Conservation (phyloP, 83 land plant species). For the Larix sibirica region DNA sequence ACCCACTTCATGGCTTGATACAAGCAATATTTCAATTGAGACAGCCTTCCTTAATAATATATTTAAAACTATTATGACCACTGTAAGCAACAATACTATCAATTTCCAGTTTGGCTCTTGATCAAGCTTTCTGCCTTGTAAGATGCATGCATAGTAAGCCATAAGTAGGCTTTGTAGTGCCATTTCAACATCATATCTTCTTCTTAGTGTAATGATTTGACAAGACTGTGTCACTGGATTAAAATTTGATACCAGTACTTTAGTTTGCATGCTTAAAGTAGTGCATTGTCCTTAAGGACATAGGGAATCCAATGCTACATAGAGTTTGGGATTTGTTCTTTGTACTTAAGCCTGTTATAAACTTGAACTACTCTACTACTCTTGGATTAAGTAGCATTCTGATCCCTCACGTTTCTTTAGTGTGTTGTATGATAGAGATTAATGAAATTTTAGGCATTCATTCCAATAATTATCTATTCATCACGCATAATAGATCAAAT, state of each 20-base stretch:
- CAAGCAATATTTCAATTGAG: too few species aligned
- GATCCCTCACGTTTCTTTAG: neutral
- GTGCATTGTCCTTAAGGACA: neutral
- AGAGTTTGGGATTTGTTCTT: neutral
- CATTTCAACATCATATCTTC: too few species aligned
- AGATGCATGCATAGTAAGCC: too few species aligned
- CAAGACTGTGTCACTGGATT: neutral
- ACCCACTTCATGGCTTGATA: too few species aligned
- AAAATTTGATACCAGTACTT: neutral
- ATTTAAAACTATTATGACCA: too few species aligned
- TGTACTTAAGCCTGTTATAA: neutral
- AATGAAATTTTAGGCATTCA: neutral
- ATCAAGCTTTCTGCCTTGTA: too few species aligned
- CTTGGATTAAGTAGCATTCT: neutral
- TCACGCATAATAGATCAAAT: neutral
- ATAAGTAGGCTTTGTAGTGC: too few species aligned
- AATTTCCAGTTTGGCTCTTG: too few species aligned
- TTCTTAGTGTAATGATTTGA: neutral
- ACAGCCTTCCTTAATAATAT: too few species aligned
- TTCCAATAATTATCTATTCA: neutral
- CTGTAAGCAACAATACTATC: too few species aligned
- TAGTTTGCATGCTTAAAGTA: neutral
- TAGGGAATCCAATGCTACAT: neutral
- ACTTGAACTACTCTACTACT: neutral
- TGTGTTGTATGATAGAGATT: neutral